Evolutionary conservation across 2,329 filamentous ascomycete genomes (phyloP), one percentile per base, ranked within the genome.

Genomic region (Stagonosporopsis rhizophila): DNA sequence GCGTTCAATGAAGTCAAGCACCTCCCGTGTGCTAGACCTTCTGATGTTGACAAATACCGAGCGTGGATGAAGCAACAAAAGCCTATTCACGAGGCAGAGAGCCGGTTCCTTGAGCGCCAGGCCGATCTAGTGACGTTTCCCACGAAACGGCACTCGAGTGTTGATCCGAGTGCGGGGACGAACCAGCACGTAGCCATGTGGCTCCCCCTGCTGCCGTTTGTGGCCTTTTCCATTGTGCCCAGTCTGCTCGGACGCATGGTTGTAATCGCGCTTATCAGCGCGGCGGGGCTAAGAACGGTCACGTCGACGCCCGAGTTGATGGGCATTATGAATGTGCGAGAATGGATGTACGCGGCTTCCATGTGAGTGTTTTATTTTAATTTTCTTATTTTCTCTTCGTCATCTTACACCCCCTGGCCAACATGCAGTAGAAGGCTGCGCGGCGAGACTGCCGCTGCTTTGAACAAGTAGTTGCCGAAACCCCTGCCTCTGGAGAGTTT

Each of bases 81-180:
- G 28, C 82, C 84, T 6, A 82, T 91, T 42, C 82, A 83, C 34
- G 80, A 86, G 37, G 68, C 76, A 8, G 89, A 92, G 71, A 80
- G 81, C 2, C 78, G 78, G 4, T 90, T 90, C 65, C 79, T 90
- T 5, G 80, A 85, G 35, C 74, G 77, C 4, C 70, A 76, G 12
- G 75, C 82, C 5, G 87, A 89, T 60, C 79, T 89, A 12, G 71
- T 89, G 19, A 79, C 65, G 6, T 45, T 75, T 44, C 41, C 74
- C 57, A 54, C 63, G 15, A 66, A 58, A 41, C 51, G 61, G 42
- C 58, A 62, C 53, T 51, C 60, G 46, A 64, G 53, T 32, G 27
- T 22, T 46, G 49, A 57, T 28, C 39, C 57, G 48, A 41, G 60
- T 57, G 61, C 50, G 23, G 51, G 54, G 23, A 56, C 59, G 7